Conservation (phyloP, 75 land plant genomes). For the Selaginella tamariscina region DNA sequence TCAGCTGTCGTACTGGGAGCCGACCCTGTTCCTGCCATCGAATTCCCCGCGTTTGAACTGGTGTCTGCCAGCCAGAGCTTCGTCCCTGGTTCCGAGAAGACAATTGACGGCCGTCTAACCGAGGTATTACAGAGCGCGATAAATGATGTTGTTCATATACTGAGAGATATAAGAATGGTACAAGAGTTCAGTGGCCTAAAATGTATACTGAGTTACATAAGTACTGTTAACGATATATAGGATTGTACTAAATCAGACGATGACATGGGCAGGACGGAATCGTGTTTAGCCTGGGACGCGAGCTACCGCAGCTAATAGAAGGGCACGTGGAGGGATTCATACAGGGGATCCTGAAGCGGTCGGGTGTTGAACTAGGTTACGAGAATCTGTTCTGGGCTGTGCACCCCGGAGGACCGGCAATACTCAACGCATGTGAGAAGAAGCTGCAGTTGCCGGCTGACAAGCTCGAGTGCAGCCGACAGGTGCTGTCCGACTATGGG, state of each 20-base stretch:
- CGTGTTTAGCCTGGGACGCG: constrained; percentile 74
- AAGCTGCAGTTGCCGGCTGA: constrained; percentile 49
- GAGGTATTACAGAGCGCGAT: no score
- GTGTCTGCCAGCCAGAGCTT: constrained; percentile 65
- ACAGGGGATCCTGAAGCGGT: constrained; percentile 10
- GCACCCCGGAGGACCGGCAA: constrained; percentile 99
- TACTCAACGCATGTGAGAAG: constrained; percentile 67
- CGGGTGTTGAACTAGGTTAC: constrained; percentile 24
- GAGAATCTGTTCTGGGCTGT: constrained; percentile 93
- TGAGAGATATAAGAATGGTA: no score
- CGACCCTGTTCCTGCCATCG: constrained; percentile 38
- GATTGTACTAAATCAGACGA: no score
- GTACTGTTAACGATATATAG: no score
- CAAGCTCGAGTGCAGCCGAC: constrained; percentile 56
- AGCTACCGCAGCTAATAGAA: constrained; percentile 87
- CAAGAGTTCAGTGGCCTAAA: no score
- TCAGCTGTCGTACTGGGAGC: constrained; percentile 75
- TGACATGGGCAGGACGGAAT: no score
- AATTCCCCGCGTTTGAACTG: constrained; percentile 67
- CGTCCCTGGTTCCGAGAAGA: constrained; percentile 61
- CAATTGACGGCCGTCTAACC: constrained; percentile 70
- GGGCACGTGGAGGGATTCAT: constrained; percentile 51
- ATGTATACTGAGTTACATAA: no score
- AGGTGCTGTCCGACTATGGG: constrained; percentile 79
- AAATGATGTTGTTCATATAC: no score